Conservation (phyloP, 179 eudicot species). For the Spergularia azorica region DNA sequence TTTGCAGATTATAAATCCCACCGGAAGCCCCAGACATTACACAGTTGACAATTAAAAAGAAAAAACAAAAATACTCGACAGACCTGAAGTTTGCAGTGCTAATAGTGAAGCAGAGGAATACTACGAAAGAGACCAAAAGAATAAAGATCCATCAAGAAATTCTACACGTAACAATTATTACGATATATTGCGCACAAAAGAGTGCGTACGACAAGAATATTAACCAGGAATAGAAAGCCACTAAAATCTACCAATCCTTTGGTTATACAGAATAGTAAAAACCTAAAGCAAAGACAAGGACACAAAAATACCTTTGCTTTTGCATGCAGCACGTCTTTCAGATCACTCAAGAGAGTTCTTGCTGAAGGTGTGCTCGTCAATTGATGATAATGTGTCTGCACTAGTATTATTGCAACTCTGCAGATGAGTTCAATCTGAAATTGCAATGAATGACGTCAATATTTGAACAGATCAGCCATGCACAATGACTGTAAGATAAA, state of each 20-base stretch:
- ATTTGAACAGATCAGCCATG: neutral
- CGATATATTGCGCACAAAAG: neutral
- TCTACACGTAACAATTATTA: neutral
- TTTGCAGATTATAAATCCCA: no score
- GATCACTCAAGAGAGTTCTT: slow-evolving; percentile 63
- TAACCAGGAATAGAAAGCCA: neutral
- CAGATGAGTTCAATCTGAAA: slow-evolving; percentile 89
- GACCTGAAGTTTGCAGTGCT: neutral
- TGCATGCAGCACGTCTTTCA: slow-evolving; percentile 67
- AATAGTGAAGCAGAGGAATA: neutral
- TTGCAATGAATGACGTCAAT: slow-evolving; percentile 17
- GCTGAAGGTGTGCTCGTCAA: slow-evolving; percentile 70
- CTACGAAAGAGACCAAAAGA: neutral
- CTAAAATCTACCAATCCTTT: neutral
- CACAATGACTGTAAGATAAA: neutral
- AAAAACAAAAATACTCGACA: no score
- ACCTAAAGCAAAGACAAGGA: neutral
- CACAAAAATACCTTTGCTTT: slow-evolving; percentile 70
- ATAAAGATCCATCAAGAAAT: neutral
- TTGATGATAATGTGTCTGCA: slow-evolving; percentile 84
- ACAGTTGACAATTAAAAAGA: no score
- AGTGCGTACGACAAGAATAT: neutral
- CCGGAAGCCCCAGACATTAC: no score
- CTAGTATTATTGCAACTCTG: slow-evolving; percentile 62
- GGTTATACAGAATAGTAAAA: neutral